Base-by-base conservation (phyloP, 768 basidiomycete genomes). In the Panaeolus cyanescens region DNA sequence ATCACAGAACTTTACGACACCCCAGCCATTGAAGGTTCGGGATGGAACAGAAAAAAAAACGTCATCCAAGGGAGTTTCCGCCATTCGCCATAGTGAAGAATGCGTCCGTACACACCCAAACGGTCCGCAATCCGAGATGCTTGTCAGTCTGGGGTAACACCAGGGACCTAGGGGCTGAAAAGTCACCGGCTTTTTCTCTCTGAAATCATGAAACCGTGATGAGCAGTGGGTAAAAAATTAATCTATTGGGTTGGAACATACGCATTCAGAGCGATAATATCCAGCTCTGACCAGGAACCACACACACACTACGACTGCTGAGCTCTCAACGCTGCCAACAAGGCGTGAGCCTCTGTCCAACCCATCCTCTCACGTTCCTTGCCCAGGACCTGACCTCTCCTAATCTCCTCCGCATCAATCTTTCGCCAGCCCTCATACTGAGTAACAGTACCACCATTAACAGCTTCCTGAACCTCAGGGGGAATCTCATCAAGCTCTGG, bases 361-460 rank as follows among this genome's bases (percentile, higher is more conserved):
- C 64, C 70, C 85, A 93, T 89, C 58, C 92, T 77, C 76, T 93
- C 91, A 55, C 90, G 79, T 72, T 92, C 91, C 71, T 93, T 93
- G 0, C 85, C 87, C 19, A 74, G 57, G 31, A 59, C 68, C 63
- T 75, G 73, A 0, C 93, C 94, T 53, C 84, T 74, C 57, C 79
- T 77, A 34, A 82, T 68, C 75, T 97, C 96, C 69, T 90, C 91
- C 30, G 71, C 78, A 69, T 95, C 87, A 4, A 96, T 79, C 67
- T 63, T 71, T 73, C 84, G 84, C 96, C 95, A 98, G 62, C 89
- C 87, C 28, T 75, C 72, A 70, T 95, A 93, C 53, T 80, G 78
- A 1, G 86, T 84, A 2, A 94, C 83, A 7, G 69, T 40, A 15
- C 77, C 77, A 30, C 70, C 77, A 67, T 62, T 64, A 55, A 82